These are phyloP conservation scores for Globisporangium alternatum DNA, from an alignment of 352 stramenopile genomes.

Conservation along the genomic window DNA sequence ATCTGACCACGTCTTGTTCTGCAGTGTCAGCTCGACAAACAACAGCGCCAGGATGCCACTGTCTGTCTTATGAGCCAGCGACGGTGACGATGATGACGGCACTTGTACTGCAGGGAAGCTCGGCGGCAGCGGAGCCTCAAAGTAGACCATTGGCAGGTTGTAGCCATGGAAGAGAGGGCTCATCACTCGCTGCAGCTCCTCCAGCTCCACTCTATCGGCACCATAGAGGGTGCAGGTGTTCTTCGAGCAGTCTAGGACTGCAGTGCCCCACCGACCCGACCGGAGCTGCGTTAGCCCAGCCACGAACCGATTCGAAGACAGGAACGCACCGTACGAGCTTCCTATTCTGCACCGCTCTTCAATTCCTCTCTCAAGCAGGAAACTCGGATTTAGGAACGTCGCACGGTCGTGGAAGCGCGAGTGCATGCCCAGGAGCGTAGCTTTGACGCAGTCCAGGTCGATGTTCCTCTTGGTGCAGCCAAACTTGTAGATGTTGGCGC, in stretches of 20 bases:
- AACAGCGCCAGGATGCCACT: conserved; percentile 15
- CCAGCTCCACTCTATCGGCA: neutral
- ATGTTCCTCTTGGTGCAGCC: neutral
- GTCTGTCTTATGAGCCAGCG: neutral
- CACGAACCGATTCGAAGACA: conserved; percentile 1
- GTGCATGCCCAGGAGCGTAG: conserved; percentile 1
- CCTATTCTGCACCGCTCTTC: neutral
- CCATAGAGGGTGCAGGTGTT: neutral
- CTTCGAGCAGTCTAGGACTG: conserved; percentile 1
- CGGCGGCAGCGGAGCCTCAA: neutral
- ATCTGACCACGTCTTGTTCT: neutral
- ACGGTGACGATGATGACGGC: neutral
- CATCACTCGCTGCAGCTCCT: neutral
- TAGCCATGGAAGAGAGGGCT: neutral
- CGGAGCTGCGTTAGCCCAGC: neutral
- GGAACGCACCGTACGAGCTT: conserved; percentile 9
- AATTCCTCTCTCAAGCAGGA: neutral
- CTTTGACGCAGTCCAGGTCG: conserved; percentile 12
- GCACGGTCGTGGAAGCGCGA: conserved; percentile 1
- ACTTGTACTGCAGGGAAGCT: neutral
- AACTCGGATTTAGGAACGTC: conserved; percentile 8
- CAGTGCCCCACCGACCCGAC: conserved; percentile 1
- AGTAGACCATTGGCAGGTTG: neutral
- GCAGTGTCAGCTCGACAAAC: conserved; percentile 6
- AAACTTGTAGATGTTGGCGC: conserved; percentile 4